Base-by-base conservation (phyloP, 1,139 yeast species). In the Suhomyces atakaporum region DNA sequence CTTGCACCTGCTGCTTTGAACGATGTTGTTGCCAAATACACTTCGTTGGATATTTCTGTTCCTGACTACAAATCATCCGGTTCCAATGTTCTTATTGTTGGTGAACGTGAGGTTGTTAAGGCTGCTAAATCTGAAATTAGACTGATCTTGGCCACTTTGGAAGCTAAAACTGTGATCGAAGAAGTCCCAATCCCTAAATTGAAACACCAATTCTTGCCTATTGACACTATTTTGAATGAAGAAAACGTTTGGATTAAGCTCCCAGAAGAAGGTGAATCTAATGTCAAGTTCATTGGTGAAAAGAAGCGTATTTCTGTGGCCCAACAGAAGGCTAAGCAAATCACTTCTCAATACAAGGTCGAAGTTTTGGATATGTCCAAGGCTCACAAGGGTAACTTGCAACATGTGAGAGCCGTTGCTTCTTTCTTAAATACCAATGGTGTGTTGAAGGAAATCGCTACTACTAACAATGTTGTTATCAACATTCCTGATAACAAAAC, bases 341-440 rank as follows among this genome's bases (percentile, higher is more conserved):
- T 34, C 68, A 76, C 71, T 54, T 74, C 61, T 27, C 70, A 66
- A 48, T 71, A 61, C 54, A 68, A 65, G 49, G 80, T 84, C 31
- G 89, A 84, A 50, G 66, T 79, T 16, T 72, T 90, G 55, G 95
- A 87, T 51, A 81, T 90, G 66, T 80, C 94, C 16, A 82, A 78
- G 59, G 95, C 97, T 25, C 96, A 90, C 60, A 86, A 87, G 53
- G 87, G 86, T 51, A 81, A 85, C 54, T 61, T 80, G 41, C 58
- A 67, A 20, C 97, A 90, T 53, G 96, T 94, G 22, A 78, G 78
- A 50, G 77, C 81, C 25, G 71, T 90, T 40, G 83, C 90, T 30
- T 69, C 81, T 12, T 85, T 73, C 59, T 83, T 90, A 54, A 60
- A 63, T 36, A 66, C 76, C 41, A 69, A 77, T 43, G 75, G 74